phyloP scores from a whole-genome alignment of 2,329 filamentous ascomycete genomes.

The Ascochyta koolunga region DNA sequence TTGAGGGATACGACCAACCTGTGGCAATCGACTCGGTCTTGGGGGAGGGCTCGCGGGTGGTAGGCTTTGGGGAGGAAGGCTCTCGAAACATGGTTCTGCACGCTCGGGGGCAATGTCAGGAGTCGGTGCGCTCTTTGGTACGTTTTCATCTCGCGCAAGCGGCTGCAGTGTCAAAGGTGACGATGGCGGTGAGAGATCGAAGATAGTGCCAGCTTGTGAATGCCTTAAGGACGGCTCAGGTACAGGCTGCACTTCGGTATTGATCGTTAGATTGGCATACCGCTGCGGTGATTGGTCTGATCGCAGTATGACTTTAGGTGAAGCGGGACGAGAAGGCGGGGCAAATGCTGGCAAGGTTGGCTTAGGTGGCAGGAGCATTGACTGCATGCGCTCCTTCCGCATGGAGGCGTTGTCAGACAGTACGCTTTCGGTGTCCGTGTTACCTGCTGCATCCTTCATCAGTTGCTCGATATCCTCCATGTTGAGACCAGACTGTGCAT shows the following conservation, averaged over 20 bases:
- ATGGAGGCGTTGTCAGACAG: conserved; percentile 29
- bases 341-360: conserved; percentile 40
- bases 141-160: conserved; percentile 13
- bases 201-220: conserved; percentile 38
- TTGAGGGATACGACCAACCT: conserved; percentile 84
- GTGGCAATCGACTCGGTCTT: conserved; percentile 71
- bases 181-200: conserved; percentile 43
- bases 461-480: conserved; percentile 55
- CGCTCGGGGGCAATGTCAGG: conserved; percentile 4
- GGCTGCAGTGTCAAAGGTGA: conserved; percentile 33
- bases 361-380: conserved; percentile 48
- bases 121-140: background rate
- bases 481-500: conserved; percentile 53
- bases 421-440: conserved; percentile 31
- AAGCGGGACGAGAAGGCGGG: conserved; percentile 39
- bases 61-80: conserved; percentile 32
- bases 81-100: conserved; percentile 1
- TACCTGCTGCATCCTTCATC: conserved; percentile 50
- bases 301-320: conserved; percentile 46
- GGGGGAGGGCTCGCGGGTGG: conserved; percentile 41
- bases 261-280: conserved; percentile 25
- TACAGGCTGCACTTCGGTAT: conserved; percentile 25
- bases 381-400: conserved; percentile 43
- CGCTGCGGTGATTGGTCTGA: conserved; percentile 26
- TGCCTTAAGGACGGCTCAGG: conserved; percentile 18